Conservation (phyloP, 805 yeast genomes). For the Metahyphopichia silvanorum region DNA sequence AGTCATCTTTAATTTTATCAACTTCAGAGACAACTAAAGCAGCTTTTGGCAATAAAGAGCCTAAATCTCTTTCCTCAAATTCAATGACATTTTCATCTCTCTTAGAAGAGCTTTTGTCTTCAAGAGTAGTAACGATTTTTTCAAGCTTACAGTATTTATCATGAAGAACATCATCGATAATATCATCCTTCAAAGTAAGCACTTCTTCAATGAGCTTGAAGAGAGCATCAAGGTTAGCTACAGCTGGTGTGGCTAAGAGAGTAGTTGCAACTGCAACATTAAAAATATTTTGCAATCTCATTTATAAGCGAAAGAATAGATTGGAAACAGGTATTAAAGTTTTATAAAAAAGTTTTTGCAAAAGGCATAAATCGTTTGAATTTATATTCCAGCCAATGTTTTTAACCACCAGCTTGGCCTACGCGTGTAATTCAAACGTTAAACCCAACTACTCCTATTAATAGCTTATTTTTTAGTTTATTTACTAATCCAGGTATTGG, state of each 20-base stretch:
- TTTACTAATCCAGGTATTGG: too few relatives aligned
- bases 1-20: slow-evolving; percentile 14
- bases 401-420: too few relatives aligned
- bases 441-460: too few relatives aligned
- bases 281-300: slow-evolving; percentile 2
- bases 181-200: not conserved
- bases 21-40: slow-evolving; percentile 22
- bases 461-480: too few relatives aligned
- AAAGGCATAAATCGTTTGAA: too few relatives aligned
- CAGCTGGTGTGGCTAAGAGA: slow-evolving; percentile 3
- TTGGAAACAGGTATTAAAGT: slow-evolving; percentile 2
- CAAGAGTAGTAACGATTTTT: not conserved
- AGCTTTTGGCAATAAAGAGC: slow-evolving; percentile 14
- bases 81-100: not conserved
- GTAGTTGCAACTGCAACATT: not conserved
- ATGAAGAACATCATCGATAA: not conserved
- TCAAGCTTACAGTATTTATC: not conserved
- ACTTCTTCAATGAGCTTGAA: not conserved
- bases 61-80: slow-evolving; percentile 2
- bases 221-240: slow-evolving; percentile 1
- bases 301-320: slow-evolving; percentile 6
- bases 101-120: not conserved
- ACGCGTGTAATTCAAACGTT: too few relatives aligned
- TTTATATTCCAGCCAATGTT: too few relatives aligned
- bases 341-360: too few relatives aligned